Conservation (phyloP, 306 rosid species). For the Prunus mume region DNA sequence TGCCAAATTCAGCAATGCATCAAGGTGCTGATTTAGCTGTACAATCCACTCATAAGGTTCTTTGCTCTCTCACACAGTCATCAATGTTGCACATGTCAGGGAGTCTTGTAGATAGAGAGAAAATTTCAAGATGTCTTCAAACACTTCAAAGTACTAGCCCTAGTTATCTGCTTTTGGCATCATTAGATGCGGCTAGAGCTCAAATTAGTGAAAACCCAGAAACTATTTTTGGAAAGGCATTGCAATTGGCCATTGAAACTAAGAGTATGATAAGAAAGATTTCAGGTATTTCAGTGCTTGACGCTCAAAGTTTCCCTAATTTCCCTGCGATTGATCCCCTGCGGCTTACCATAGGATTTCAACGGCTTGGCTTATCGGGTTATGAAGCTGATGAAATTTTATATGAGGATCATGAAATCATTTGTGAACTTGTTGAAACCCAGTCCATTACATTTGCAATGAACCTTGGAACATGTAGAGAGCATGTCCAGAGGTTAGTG, state of each 20-base stretch:
- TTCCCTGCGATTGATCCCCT: constrained; percentile 61
- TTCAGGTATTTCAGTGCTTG: constrained; percentile 59
- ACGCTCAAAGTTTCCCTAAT: constrained; percentile 39
- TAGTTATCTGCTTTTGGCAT: constrained; percentile 82
- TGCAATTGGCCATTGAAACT: constrained; percentile 55
- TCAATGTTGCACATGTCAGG: constrained; percentile 88
- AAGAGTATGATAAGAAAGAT: constrained; percentile 35
- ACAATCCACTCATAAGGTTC: constrained; percentile 84
- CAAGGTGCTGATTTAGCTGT: constrained; percentile 74
- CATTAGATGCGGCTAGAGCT: constrained; percentile 87
- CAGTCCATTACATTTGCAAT: constrained; percentile 63
- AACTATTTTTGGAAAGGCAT: constrained; percentile 46
- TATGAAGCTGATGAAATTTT: constrained; percentile 70
- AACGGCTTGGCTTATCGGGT: constrained; percentile 79
- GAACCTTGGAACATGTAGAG: constrained; percentile 67
- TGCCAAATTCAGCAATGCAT: constrained; percentile 73
- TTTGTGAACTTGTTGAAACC: constrained; percentile 77
- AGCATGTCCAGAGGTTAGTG: constrained; percentile 62
- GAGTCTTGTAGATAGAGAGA: constrained; percentile 51
- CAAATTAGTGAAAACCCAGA: constrained; percentile 67
- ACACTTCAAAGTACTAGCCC: constrained; percentile 89
- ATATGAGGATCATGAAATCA: constrained; percentile 46
- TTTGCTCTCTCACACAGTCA: constrained; percentile 80
- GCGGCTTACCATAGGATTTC: constrained; percentile 73
- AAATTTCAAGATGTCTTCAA: constrained; percentile 70